A percentile compares a stretch with the other conserved stretches of the same genome.
These are phyloP conservation scores for Colletotrichum salicis DNA, from an alignment of 2,329 filamentous ascomycete genomes.

Conservation along the genomic window DNA sequence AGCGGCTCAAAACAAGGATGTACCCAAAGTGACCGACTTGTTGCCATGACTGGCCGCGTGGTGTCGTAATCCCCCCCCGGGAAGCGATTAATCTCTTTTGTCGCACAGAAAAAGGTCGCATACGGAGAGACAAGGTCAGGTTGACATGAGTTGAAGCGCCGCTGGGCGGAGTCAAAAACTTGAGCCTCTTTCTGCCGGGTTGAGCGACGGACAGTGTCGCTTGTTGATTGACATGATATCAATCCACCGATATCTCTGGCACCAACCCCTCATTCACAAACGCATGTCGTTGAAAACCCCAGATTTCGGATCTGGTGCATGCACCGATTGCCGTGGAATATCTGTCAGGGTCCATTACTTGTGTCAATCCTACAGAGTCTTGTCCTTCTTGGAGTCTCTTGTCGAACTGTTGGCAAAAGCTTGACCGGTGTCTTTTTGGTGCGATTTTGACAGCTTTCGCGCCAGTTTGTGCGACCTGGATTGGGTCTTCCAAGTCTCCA, in stretches of 20 bases:
- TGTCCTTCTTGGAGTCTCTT: conserved; percentile 5
- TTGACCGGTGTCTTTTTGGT: conserved; percentile 19
- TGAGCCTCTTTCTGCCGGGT: not conserved
- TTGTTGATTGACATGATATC: not conserved
- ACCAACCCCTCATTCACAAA: not conserved
- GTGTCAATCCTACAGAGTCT: conserved; percentile 18
- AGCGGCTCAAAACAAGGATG: conserved; percentile 34
- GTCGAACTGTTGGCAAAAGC: conserved; percentile 32
- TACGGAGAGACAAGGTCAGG: not conserved
- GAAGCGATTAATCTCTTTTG: conserved; percentile 22
- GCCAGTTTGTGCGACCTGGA: conserved; percentile 19
- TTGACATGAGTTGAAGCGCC: not conserved
- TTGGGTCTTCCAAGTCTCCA: conserved; percentile 10
- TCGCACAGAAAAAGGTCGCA: conserved; percentile 22
- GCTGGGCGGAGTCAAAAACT: conserved; percentile 3
- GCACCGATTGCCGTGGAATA: not conserved
- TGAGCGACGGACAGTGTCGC: not conserved
- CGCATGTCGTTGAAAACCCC: conserved; percentile 24
- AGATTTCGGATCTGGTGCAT: conserved; percentile 24
- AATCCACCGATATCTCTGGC: not conserved
- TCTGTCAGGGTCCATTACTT: conserved; percentile 17
- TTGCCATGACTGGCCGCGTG: conserved; percentile 21
- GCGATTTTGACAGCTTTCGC: conserved; percentile 7
- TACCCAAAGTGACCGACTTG: conserved; percentile 20
- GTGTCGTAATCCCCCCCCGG: conserved; percentile 29